Evolutionary conservation across 1,284 basidiomycete species (phyloP).

Genomic region (Ustilago vetiveriae): DNA sequence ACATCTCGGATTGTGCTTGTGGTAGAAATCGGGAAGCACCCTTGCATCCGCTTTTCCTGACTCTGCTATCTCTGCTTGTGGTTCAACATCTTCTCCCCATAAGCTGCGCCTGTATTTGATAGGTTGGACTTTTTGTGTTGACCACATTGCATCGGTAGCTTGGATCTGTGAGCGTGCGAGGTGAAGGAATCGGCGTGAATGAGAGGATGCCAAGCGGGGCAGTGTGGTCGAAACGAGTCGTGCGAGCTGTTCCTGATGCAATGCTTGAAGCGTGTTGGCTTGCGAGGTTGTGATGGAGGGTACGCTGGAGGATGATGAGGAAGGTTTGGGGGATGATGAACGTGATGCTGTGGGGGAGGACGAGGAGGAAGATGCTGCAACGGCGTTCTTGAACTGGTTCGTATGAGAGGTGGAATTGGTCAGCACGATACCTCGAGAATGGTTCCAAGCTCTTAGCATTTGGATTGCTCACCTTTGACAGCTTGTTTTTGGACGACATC

Average conservation of each 20-base stretch:
- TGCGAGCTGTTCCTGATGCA: slow-evolving; percentile 39
- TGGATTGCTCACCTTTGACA: slow-evolving; percentile 14
- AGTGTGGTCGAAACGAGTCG: slow-evolving; percentile 15
- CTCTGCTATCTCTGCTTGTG: background rate
- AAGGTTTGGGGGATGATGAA: background rate
- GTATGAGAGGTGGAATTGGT: no score
- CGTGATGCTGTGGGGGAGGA: slow-evolving; percentile 1
- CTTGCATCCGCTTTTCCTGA: background rate
- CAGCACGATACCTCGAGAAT: no score
- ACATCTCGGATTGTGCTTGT: slow-evolving; percentile 29
- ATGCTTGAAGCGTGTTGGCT: slow-evolving; percentile 22
- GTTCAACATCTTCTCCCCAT: slow-evolving; percentile 34
- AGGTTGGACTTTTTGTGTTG: slow-evolving; percentile 9
- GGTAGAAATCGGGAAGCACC: slow-evolving; percentile 30
- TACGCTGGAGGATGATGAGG: background rate
- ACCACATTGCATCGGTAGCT: slow-evolving; percentile 13
- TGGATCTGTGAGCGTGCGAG: slow-evolving; percentile 12
- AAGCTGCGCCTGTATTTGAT: slow-evolving; percentile 9
- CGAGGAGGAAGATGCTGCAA: slow-evolving; percentile 16
- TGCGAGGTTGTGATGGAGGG: slow-evolving; percentile 1
- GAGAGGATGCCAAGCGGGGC: slow-evolving; percentile 25
- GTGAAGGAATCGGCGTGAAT: slow-evolving; percentile 27
- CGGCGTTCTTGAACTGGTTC: slow-evolving; percentile 23
- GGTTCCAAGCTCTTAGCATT: no score
- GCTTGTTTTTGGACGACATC: slow-evolving; percentile 26